These are phyloP conservation scores for Cryptococcus sp. DNA, from an alignment of 1,284 basidiomycete genomes.

Conservation along the genomic window DNA sequence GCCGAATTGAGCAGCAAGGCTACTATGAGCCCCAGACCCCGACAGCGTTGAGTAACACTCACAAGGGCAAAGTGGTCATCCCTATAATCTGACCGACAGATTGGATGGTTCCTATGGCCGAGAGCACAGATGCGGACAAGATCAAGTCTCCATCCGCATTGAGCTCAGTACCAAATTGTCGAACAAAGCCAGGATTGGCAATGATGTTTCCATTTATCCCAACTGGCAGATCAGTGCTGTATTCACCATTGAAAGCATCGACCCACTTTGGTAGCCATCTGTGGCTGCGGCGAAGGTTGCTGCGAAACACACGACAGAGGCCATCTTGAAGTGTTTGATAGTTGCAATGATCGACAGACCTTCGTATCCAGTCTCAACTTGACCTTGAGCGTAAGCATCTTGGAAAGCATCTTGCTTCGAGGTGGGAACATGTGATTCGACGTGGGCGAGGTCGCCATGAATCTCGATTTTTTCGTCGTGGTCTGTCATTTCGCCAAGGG, in stretches of 20 bases:
- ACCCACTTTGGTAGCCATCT: constrained; percentile 25
- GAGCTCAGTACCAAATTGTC: constrained; percentile 15
- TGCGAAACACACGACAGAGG: constrained; percentile 14
- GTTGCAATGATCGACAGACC: constrained; percentile 12
- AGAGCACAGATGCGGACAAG: constrained; percentile 16
- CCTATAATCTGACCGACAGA: constrained; percentile 25
- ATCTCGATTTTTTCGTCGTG: constrained; percentile 11
- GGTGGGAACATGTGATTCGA: not conserved
- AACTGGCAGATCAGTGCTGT: constrained; percentile 1
- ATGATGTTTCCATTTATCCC: constrained; percentile 29
- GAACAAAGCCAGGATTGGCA: constrained; percentile 23
- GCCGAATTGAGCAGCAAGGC: constrained; percentile 13
- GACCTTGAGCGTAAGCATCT: constrained; percentile 15
- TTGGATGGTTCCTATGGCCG: constrained; percentile 24
- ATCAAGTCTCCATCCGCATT: constrained; percentile 10
- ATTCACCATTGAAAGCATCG: not conserved
- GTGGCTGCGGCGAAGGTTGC: constrained; percentile 25
- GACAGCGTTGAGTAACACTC: constrained; percentile 1
- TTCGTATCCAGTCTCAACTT: constrained; percentile 20
- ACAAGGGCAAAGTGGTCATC: constrained; percentile 25
- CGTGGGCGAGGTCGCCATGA: not conserved
- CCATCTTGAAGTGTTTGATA: constrained; percentile 19
- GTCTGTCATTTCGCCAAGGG: too few species aligned
- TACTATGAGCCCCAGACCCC: not conserved
- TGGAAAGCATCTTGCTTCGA: constrained; percentile 5